These are phyloP conservation scores for Euphrasia confusa DNA, from an alignment of 257 asterid species.

Conservation along the genomic window DNA sequence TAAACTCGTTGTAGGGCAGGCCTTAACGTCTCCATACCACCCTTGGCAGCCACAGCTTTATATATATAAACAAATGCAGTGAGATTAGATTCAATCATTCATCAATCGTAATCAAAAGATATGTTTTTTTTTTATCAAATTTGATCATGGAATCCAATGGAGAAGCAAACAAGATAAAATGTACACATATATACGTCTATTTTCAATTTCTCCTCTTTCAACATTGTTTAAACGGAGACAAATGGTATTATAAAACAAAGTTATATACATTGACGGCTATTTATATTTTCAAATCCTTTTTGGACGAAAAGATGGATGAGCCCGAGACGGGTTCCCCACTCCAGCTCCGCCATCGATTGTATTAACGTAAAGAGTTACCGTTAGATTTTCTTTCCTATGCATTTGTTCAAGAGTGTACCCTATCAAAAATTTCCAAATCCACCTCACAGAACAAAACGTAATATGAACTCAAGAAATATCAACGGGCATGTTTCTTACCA, in stretches of 20 bases:
- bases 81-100: constrained; percentile 12
- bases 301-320: no score
- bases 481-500: constrained; percentile 37
- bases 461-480: not conserved
- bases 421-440: not conserved
- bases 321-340: no score
- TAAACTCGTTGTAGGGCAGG: constrained; percentile 88
- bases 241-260: no score
- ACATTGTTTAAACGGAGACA: no score
- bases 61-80: constrained; percentile 3
- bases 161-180: no score
- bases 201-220: no score
- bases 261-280: no score
- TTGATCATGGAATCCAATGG: not conserved
- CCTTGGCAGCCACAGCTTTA: constrained; percentile 83
- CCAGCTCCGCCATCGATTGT: no score
- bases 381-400: not conserved
- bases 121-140: not conserved
- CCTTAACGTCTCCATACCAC: constrained; percentile 84
- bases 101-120: not conserved
- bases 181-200: no score
- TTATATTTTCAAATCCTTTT: no score
- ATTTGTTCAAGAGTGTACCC: not conserved
- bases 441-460: constrained; percentile 10
- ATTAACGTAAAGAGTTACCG: constrained; percentile 1